Base-by-base conservation (phyloP, 2,329 filamentous ascomycete species). In the Monosporascus sp. region DNA sequence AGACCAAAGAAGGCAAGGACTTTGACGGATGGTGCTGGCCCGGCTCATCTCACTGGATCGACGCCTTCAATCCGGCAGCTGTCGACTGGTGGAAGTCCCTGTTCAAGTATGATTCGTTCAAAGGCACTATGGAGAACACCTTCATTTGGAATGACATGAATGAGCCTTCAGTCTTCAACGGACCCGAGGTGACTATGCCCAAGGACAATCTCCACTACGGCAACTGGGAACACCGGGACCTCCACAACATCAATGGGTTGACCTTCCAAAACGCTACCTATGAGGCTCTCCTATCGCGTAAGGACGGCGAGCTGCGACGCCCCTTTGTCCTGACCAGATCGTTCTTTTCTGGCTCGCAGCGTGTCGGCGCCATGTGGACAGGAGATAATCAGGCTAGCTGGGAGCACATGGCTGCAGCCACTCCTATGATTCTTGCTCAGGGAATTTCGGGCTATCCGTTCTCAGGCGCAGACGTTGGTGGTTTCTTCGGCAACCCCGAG, bases 121-220 rank as follows among this genome's bases (percentile, higher is more conserved):
- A 90, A 70, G 92, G 91, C 47, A 90, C 90, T 1, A 80, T 87
- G 62, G 79, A 86, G 58, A 99, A 97, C 70, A 87, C 90, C 0
- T 97, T 90, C 71, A 84, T 99, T 63, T 99, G 94, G 94, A 99
- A 99, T 70, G 94, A 99, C 70, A 99, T 99, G 94, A 97, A 97
- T 68, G 94, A 99, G 74, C 94, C 94, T 0, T 97, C 94, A 0
- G 94, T 99, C 2, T 99, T 99, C 77, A 97, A 97, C 68, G 94
- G 94, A 0, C 94, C 94, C 0, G 94, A 99, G 71, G 96, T 91
- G 3, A 97, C 93, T 5, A 97, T 97, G 92, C 94, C 94, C 56
- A 97, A 97, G 73, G 94, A 99, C 75, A 99, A 99, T 68, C 72
- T 99, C 31, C 94, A 99, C 68, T 75, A 88, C 65, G 92, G 83